Evolutionary conservation across 1,284 basidiomycete genomes (phyloP).

Genomic region (Flammula alnicola): DNA sequence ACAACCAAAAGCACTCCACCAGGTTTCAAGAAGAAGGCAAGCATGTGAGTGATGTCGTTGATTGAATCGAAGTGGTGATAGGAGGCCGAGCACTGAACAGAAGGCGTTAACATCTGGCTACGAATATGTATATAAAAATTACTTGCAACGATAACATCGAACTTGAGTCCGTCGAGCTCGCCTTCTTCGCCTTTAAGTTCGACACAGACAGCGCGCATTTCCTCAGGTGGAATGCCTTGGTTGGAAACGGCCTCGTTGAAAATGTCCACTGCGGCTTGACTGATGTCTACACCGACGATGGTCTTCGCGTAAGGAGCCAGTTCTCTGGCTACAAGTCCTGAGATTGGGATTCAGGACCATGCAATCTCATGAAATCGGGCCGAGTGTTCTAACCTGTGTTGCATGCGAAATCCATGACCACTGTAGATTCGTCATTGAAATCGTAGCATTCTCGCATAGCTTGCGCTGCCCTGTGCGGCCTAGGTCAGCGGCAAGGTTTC

Average conservation of each 20-base stretch:
- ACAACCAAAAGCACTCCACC: slow-evolving; percentile 44
- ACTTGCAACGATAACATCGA: slow-evolving; percentile 61
- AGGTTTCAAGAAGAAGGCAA: slow-evolving; percentile 62
- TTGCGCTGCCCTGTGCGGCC: slow-evolving; percentile 35
- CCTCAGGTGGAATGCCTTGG: slow-evolving; percentile 59
- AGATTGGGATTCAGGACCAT: too few species aligned
- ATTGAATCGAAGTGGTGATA: slow-evolving; percentile 72
- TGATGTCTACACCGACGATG: slow-evolving; percentile 74
- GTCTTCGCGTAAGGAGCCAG: slow-evolving; percentile 58
- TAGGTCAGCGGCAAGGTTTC: not conserved
- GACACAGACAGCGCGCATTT: slow-evolving; percentile 62
- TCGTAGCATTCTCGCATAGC: slow-evolving; percentile 50
- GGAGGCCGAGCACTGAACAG: slow-evolving; percentile 19
- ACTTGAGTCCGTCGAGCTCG: slow-evolving; percentile 56
- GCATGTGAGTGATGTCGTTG: slow-evolving; percentile 50
- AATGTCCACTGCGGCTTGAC: slow-evolving; percentile 62
- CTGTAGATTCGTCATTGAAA: slow-evolving; percentile 60
- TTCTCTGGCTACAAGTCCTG: slow-evolving; percentile 61
- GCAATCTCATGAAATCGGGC: too few species aligned
- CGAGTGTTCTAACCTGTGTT: slow-evolving; percentile 59
- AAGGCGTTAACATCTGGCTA: not conserved
- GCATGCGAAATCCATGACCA: slow-evolving; percentile 73
- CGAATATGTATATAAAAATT: not conserved
- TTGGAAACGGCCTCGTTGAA: slow-evolving; percentile 61
- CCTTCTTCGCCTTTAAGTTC: slow-evolving; percentile 49